Evolutionary conservation across 2,329 filamentous ascomycete genomes (phyloP).

Genomic region (Pseudogymnoascus sp.): DNA sequence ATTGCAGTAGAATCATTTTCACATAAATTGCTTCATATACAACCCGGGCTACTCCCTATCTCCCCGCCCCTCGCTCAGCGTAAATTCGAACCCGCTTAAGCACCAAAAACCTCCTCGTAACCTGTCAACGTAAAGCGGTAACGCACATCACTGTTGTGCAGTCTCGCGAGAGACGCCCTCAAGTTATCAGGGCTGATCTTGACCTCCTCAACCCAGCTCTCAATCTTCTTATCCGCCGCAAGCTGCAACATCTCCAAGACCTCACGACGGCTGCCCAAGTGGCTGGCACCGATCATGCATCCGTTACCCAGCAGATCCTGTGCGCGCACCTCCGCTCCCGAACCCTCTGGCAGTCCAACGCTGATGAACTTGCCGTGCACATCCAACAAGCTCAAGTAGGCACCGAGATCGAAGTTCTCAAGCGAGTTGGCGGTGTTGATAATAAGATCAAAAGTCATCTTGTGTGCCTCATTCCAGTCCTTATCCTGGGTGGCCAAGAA

Average conservation of each 20-base stretch:
- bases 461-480: conserved; percentile 50
- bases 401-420: conserved; percentile 57
- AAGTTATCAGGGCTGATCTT: conserved; percentile 63
- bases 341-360: conserved; percentile 72
- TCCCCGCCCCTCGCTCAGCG: neutral
- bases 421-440: conserved; percentile 67
- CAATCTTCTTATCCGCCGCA: conserved; percentile 60
- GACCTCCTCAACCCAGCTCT: conserved; percentile 66
- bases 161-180: conserved; percentile 60
- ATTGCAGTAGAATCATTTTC: neutral
- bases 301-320: conserved; percentile 72
- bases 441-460: conserved; percentile 67
- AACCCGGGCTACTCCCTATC: neutral
- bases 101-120: conserved; percentile 58
- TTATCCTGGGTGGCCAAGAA: conserved; percentile 52
- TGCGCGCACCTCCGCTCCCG: conserved; percentile 62
- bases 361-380: conserved; percentile 75
- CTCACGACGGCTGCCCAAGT: conserved; percentile 64
- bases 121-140: conserved; percentile 67
- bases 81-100: neutral
- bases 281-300: conserved; percentile 62
- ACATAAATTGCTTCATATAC: neutral
- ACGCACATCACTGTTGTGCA: conserved; percentile 64
- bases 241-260: conserved; percentile 65
- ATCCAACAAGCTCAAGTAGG: conserved; percentile 73